A percentile compares a stretch with the other conserved stretches of the same genome.
These are phyloP conservation scores for Rhododendron molle DNA, from an alignment of 148 eudicot genomes.

Conservation along the genomic window DNA sequence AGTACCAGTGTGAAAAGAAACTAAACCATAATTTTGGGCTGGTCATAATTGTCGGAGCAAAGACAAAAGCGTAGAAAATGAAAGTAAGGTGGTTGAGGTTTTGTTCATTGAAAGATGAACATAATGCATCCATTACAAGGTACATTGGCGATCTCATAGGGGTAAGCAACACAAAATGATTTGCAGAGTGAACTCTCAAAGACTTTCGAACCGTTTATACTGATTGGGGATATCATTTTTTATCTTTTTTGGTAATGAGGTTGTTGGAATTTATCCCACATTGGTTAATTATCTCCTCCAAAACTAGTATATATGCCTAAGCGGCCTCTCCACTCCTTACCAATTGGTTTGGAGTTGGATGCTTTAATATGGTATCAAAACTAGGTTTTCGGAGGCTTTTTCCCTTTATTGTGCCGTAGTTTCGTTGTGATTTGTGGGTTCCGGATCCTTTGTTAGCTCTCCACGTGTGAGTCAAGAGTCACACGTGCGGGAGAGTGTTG, in stretches of 20 bases:
- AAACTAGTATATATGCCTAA: too few relatives aligned
- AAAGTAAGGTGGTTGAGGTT: neutral
- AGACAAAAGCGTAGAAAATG: neutral
- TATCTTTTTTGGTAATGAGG: neutral
- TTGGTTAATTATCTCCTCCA: too few relatives aligned
- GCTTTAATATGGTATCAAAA: too few relatives aligned
- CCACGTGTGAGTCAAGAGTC: too few relatives aligned
- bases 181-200: neutral
- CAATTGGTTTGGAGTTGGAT: too few relatives aligned
- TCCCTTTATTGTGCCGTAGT: too few relatives aligned
- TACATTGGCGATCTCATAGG: neutral
- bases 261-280: too few relatives aligned
- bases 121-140: neutral
- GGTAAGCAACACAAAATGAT: neutral
- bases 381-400: too few relatives aligned
- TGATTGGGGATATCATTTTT: neutral
- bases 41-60: neutral
- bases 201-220: neutral
- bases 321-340: too few relatives aligned
- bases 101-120: neutral
- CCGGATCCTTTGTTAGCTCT: too few relatives aligned
- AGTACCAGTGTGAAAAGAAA: neutral
- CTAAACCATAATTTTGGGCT: neutral
- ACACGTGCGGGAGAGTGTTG: too few relatives aligned
- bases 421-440: too few relatives aligned